Percentiles rank a stretch among this genome's conserved stretches.
These are phyloP conservation scores for Penicillium parvum DNA, from an alignment of 495 filamentous ascomycete species.

Conservation along the genomic window DNA sequence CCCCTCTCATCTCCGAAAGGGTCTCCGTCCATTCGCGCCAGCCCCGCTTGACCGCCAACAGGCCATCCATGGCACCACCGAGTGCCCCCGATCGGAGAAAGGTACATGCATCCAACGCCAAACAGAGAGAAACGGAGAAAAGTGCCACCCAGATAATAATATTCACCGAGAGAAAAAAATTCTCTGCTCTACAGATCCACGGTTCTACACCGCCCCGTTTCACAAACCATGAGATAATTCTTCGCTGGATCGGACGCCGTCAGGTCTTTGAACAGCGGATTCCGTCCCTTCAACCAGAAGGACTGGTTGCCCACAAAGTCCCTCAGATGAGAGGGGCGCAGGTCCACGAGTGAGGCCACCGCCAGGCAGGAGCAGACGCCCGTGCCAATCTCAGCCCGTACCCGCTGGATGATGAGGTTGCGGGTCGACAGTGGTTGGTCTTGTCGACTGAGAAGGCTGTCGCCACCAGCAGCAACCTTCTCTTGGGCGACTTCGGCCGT, in stretches of 20 bases:
- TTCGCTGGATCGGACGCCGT: constrained; percentile 36
- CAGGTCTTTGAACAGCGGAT: constrained; percentile 41
- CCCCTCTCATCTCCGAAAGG: too few relatives aligned
- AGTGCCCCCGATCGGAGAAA: not conserved
- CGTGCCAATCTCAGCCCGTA: constrained; percentile 36
- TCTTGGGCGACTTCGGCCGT: constrained; percentile 22
- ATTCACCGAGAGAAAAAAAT: not conserved
- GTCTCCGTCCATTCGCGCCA: too few relatives aligned
- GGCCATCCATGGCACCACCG: too few relatives aligned
- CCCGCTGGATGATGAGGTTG: constrained; percentile 34
- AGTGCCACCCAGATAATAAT: not conserved
- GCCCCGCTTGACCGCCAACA: too few relatives aligned
- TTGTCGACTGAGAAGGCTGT: constrained; percentile 21
- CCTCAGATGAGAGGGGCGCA: constrained; percentile 42
- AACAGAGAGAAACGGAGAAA: too few relatives aligned
- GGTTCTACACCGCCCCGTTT: constrained; percentile 43
- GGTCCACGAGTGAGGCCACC: constrained; percentile 36
- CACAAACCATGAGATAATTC: constrained; percentile 48
- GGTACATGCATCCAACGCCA: not conserved
- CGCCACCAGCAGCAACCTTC: constrained; percentile 11
- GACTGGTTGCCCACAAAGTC: constrained; percentile 47
- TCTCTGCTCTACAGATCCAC: constrained; percentile 31
- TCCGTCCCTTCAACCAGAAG: constrained; percentile 51
- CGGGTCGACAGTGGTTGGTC: constrained; percentile 32
- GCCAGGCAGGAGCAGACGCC: constrained; percentile 36